A percentile compares a stretch with the other conserved stretches of the same genome.
phyloP scores from a whole-genome alignment of 176 grass and related monocot species.

The Hordeum marinum region DNA sequence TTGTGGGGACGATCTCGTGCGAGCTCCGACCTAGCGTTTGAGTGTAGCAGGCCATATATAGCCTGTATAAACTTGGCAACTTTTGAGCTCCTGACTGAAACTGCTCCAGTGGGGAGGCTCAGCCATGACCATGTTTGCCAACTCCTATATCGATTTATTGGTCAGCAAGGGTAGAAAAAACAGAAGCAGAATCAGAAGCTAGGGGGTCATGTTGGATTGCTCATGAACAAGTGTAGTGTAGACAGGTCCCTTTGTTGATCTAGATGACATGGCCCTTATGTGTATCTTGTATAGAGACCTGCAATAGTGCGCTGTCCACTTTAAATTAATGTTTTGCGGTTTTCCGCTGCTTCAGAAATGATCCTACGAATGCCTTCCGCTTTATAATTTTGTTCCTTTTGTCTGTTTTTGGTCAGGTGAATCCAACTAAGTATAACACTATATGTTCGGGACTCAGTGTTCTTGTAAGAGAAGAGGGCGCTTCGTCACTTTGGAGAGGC shows the following conservation, averaged over 20 bases:
- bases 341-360: not conserved
- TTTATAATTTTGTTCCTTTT: not conserved
- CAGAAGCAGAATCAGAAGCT: not conserved
- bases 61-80: not conserved
- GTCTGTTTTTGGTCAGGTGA: slow-evolving; percentile 50
- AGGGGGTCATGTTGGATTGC: not conserved
- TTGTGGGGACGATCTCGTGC: not conserved
- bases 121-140: not conserved
- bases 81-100: not conserved
- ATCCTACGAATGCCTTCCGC: not conserved
- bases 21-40: not conserved
- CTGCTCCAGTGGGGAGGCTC: not conserved
- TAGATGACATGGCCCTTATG: not conserved
- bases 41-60: not conserved
- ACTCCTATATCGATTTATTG: not conserved
- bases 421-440: slow-evolving; percentile 78
- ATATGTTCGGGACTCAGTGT: slow-evolving; percentile 66
- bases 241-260: not conserved
- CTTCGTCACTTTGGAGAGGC: slow-evolving; percentile 89
- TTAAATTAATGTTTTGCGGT: not conserved
- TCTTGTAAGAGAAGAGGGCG: slow-evolving; percentile 85
- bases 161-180: not conserved
- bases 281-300: not conserved
- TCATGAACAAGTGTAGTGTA: not conserved
- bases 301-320: not conserved